Evolutionary conservation across 148 eudicot species (phyloP).

Genomic region (Simmondsia chinensis): DNA sequence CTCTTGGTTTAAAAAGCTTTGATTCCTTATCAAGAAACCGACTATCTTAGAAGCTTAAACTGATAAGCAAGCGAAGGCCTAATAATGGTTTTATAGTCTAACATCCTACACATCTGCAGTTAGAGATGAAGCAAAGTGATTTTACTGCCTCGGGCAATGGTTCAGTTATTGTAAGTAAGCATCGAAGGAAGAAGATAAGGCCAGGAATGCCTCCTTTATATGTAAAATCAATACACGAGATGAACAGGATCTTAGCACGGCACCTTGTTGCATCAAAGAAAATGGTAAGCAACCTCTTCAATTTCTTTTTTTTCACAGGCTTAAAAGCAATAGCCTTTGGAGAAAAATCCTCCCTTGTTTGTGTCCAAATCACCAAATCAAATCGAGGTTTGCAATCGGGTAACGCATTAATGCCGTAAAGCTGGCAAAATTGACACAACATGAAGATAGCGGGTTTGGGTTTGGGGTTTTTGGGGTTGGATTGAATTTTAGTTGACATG

Average conservation of each 20-base stretch:
- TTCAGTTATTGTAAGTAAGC: constrained; percentile 11
- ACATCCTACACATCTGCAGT: constrained; percentile 10
- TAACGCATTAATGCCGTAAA: too few relatives aligned
- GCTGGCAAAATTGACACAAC: constrained; percentile 1
- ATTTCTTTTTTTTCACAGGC: not conserved
- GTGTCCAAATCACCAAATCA: too few relatives aligned
- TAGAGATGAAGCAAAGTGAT: constrained; percentile 15
- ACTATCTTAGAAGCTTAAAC: too few relatives aligned
- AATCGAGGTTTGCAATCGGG: too few relatives aligned
- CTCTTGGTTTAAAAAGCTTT: too few relatives aligned
- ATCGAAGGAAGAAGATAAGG: constrained; percentile 39
- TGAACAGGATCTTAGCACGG: constrained; percentile 58
- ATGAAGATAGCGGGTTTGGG: too few relatives aligned
- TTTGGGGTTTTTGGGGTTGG: too few relatives aligned
- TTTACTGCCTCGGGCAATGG: constrained; percentile 8
- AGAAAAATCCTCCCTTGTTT: not conserved
- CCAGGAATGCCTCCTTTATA: constrained; percentile 69
- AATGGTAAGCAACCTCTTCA: constrained; percentile 40
- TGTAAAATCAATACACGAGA: constrained; percentile 34
- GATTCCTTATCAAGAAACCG: too few relatives aligned
- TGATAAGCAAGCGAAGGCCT: too few relatives aligned
- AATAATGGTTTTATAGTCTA: too few relatives aligned
- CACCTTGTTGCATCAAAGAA: constrained; percentile 56
- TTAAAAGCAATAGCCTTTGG: not conserved
- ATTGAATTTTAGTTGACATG: too few relatives aligned